Base-by-base conservation (phyloP, 495 filamentous ascomycete species). In the Penicillium waksmanii region DNA sequence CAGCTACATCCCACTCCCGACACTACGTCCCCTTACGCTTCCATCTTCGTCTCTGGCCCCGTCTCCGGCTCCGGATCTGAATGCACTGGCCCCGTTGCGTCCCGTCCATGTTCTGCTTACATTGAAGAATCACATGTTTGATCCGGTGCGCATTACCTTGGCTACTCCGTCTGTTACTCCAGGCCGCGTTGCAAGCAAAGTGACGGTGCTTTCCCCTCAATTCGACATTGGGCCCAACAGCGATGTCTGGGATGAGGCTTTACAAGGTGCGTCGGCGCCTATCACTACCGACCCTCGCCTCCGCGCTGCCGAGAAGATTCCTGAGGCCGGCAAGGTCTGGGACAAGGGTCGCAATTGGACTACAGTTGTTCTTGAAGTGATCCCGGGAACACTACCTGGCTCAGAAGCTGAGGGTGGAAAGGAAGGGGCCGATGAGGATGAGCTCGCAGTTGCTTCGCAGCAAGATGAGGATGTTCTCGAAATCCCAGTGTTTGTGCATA, bases 171-270 rank as follows among this genome's bases (percentile, higher is more conserved):
- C 86, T 18, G 82, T 82, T 10, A 96, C 93, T 0, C 91, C 93
- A 0, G 93, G 94, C 11, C 79, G 82, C 17, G 88, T 92, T 57
- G 80, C 84, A 0, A 87, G 86, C 46, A 91, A 85, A 66, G 91
- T 98, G 61, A 97, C 94, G 6, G 89, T 98, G 40, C 82, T 98
- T 11, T 97, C 93, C 67, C 95, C 95, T 6, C 87, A 96, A 61
- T 98, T 98, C 75, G 90, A 96, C 27, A 88, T 98, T 52, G 95
- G 95, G 57, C 90, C 96, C 44, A 97, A 95, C 72, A 92, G 91
- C 34, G 95, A 98, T 70, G 89, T 93, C 21, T 97, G 95, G 89
- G 95, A 97, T 62, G 95, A 98, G 65, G 95, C 93, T 4, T 79
- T 97, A 7, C 71, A 81, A 36, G 74, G 57, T 65, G 79, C 65